Base-by-base conservation (phyloP, 2,329 filamentous ascomycete species). In the Amesomyces nigricolor region DNA sequence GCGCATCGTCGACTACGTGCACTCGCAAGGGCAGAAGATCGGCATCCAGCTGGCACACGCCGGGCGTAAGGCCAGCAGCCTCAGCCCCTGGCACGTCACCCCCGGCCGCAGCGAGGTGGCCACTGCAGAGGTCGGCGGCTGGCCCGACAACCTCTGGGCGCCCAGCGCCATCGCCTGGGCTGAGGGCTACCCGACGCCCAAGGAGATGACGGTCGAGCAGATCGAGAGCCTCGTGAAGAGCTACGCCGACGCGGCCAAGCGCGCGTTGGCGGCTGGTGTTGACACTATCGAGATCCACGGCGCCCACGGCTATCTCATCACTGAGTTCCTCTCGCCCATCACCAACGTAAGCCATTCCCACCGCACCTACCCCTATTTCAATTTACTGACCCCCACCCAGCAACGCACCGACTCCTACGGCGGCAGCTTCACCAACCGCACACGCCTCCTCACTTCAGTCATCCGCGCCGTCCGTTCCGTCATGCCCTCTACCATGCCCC, bases 41-140 rank as follows among this genome's bases (percentile, higher is more conserved):
- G 89, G 81, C 50, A 85, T 95, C 58, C 91, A 96, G 73, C 77
- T 95, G 4, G 88, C 75, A 1, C 91, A 96, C 65, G 90, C 89
- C 0, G 91, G 91, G 2, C 76, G 85, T 54, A 88, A 88, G 70
- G 83, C 80, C 2, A 80, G 76, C 68, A 81, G 75, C 1, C 65
- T 82, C 17, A 76, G 83, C 0, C 81, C 82, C 0, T 92, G 87
- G 86, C 71, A 89, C 77, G 78, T 76, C 70, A 79, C 47, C 68
- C 79, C 60, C 74, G 64, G 13, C 56, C 66, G 58, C 8, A 69
- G 67, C 81, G 76, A 75, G 42, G 69, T 84, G 22, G 86, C 87
- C 0, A 73, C 72, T 0, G 72, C 77, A 51, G 77, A 69, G 32
- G 66, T 71, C 14, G 74, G 75, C 51, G 82, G 83, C 9, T 86